Percentiles rank a stretch among this genome's conserved stretches.
phyloP scores from a whole-genome alignment of 2,329 filamentous ascomycete genomes.

The Claviceps spartinae region DNA sequence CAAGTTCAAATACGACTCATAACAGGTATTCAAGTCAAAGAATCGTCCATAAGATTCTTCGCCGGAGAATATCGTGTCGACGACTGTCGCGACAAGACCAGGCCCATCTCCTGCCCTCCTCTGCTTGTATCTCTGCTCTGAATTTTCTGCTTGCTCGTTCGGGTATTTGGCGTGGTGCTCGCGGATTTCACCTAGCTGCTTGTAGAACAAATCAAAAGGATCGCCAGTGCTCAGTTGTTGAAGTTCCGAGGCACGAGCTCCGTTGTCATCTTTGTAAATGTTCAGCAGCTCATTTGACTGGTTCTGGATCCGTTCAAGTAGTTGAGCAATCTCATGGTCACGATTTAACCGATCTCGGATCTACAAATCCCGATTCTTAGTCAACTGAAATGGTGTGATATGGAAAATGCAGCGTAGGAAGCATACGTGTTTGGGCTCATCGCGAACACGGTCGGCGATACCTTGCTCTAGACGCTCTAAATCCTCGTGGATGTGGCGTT shows the following conservation, averaged over 20 bases:
- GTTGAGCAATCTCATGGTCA: slow-evolving; percentile 82
- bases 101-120: slow-evolving; percentile 51
- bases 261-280: slow-evolving; percentile 71
- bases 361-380: slow-evolving; percentile 28
- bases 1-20: slow-evolving; percentile 84
- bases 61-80: slow-evolving; percentile 88
- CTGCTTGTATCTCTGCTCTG: slow-evolving; percentile 79
- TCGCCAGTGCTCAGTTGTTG: slow-evolving; percentile 75
- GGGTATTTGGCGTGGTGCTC: slow-evolving; percentile 84
- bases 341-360: slow-evolving; percentile 79
- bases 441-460: slow-evolving; percentile 73
- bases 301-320: slow-evolving; percentile 73
- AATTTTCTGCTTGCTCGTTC: slow-evolving; percentile 87
- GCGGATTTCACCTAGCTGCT: slow-evolving; percentile 66
- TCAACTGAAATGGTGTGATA: slow-evolving; percentile 9
- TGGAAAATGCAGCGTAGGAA: not conserved
- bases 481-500: slow-evolving; percentile 90
- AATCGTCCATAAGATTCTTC: slow-evolving; percentile 90
- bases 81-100: slow-evolving; percentile 49
- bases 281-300: slow-evolving; percentile 70
- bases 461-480: slow-evolving; percentile 91
- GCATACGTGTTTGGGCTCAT: slow-evolving; percentile 78
- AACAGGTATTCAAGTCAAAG: slow-evolving; percentile 71
- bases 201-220: slow-evolving; percentile 83
- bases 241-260: slow-evolving; percentile 62